A percentile compares a stretch with the other conserved stretches of the same genome.
These are phyloP conservation scores for Leccinum griseonigrum DNA, from an alignment of 1,284 basidiomycete species.

Conservation along the genomic window DNA sequence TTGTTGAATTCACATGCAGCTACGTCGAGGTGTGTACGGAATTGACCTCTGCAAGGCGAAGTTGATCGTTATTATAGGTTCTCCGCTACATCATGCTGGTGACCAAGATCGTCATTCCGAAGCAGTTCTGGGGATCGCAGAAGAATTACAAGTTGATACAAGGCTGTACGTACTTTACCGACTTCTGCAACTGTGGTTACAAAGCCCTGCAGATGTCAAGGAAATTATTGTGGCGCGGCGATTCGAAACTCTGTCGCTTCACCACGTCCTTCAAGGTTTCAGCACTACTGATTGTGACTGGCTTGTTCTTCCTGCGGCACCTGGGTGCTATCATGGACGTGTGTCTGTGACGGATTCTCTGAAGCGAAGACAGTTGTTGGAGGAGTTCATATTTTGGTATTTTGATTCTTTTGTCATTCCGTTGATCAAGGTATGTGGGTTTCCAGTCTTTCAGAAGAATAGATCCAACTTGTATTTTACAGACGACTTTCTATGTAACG, in stretches of 20 bases:
- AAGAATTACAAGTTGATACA: constrained; percentile 67
- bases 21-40: constrained; percentile 50
- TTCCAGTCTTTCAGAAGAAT: not conserved
- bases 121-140: constrained; percentile 74
- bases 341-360: constrained; percentile 65
- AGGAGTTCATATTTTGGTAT: constrained; percentile 91
- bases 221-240: constrained; percentile 72
- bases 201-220: constrained; percentile 55
- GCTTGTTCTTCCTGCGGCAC: constrained; percentile 52
- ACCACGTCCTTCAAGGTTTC: constrained; percentile 78
- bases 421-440: constrained; percentile 64
- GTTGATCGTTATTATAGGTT: constrained; percentile 49
- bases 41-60: not conserved
- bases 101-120: constrained; percentile 72
- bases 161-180: constrained; percentile 47
- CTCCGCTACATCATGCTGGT: constrained; percentile 64
- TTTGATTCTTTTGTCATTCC: constrained; percentile 85
- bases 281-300: constrained; percentile 80
- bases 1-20: constrained; percentile 72
- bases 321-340: constrained; percentile 40
- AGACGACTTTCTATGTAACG: constrained; percentile 95
- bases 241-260: constrained; percentile 82
- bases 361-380: constrained; percentile 74
- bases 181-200: not conserved
- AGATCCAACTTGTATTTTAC: not conserved